A percentile compares a stretch with the other conserved stretches of the same genome.
These are phyloP conservation scores for Scedosporium minutisporum DNA, from an alignment of 2,329 filamentous ascomycete genomes.

Conservation along the genomic window DNA sequence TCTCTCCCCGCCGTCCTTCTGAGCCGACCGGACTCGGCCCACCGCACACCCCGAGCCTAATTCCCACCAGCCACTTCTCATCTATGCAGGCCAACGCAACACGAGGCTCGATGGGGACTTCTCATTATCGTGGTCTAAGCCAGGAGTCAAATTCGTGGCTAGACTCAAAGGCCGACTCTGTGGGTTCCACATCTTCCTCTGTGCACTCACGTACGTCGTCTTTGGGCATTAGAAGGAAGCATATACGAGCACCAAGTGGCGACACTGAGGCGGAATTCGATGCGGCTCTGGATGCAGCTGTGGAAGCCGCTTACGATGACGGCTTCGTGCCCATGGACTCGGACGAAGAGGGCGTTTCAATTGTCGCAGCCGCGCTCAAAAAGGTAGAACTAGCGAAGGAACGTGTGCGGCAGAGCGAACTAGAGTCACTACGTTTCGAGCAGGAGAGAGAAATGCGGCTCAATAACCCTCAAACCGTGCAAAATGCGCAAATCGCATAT, in stretches of 20 bases:
- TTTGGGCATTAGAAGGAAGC: constrained; percentile 56
- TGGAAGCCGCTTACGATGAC: constrained; percentile 92
- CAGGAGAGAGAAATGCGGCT: constrained; percentile 32
- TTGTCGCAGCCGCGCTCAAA: constrained; percentile 36
- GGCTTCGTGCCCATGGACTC: constrained; percentile 65
- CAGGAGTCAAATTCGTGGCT: constrained; percentile 84
- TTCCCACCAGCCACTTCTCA: constrained; percentile 20
- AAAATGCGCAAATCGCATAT: background rate
- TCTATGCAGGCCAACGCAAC: constrained; percentile 13
- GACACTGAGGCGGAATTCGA: constrained; percentile 86
- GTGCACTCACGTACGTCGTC: constrained; percentile 73
- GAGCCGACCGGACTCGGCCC: constrained; percentile 9
- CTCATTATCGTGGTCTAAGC: constrained; percentile 52
- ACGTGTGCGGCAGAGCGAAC: constrained; percentile 62
- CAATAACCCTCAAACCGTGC: background rate
- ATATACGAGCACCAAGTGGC: constrained; percentile 58
- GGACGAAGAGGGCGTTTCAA: constrained; percentile 37
- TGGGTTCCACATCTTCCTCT: constrained; percentile 68
- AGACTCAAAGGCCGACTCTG: constrained; percentile 89
- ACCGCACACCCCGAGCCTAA: constrained; percentile 30
- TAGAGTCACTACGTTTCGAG: constrained; percentile 47
- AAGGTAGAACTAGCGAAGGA: constrained; percentile 70
- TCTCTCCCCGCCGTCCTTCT: constrained; percentile 52
- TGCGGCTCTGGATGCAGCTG: constrained; percentile 85
- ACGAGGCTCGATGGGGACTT: constrained; percentile 9